Conservation (phyloP, 305 asterid species). For the Solanum hybrid region DNA sequence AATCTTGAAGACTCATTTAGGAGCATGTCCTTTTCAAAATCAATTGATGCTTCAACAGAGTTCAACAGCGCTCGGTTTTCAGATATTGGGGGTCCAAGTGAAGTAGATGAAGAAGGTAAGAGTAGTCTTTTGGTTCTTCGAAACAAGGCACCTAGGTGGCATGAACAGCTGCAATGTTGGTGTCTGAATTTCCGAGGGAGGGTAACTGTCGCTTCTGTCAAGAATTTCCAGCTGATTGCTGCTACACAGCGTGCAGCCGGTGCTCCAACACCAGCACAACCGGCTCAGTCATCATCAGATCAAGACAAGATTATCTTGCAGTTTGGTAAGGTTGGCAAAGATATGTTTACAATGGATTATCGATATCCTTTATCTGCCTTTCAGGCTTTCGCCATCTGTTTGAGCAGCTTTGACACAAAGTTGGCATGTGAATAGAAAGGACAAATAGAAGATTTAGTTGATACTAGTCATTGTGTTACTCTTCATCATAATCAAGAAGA, state of each 20-base stretch:
- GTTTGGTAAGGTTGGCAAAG: constrained; percentile 72
- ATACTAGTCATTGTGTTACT: constrained; percentile 4
- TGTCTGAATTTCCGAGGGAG: constrained; percentile 67
- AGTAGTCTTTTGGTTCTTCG: constrained; percentile 39
- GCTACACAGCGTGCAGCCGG: constrained; percentile 24
- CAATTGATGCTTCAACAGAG: constrained; percentile 34
- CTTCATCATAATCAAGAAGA: neutral
- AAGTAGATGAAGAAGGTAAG: constrained; percentile 19
- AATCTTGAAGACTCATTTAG: constrained; percentile 56
- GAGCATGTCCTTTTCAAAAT: constrained; percentile 44
- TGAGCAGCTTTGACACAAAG: constrained; percentile 69
- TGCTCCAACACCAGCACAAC: constrained; percentile 32
- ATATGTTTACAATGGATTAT: constrained; percentile 75
- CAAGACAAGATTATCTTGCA: constrained; percentile 63
- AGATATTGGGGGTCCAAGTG: constrained; percentile 29
- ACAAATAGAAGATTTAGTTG: constrained; percentile 12
- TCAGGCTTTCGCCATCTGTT: constrained; percentile 70
- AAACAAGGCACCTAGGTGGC: constrained; percentile 72
- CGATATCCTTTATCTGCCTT: constrained; percentile 66
- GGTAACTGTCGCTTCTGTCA: constrained; percentile 69
- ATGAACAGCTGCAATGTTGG: constrained; percentile 76
- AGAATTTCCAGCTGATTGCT: constrained; percentile 70
- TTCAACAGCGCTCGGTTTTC: constrained; percentile 53
- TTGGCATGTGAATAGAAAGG: constrained; percentile 60
- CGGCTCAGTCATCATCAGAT: constrained; percentile 28